phyloP scores from a whole-genome alignment of 768 basidiomycete genomes.

The Phallus indusiatus region DNA sequence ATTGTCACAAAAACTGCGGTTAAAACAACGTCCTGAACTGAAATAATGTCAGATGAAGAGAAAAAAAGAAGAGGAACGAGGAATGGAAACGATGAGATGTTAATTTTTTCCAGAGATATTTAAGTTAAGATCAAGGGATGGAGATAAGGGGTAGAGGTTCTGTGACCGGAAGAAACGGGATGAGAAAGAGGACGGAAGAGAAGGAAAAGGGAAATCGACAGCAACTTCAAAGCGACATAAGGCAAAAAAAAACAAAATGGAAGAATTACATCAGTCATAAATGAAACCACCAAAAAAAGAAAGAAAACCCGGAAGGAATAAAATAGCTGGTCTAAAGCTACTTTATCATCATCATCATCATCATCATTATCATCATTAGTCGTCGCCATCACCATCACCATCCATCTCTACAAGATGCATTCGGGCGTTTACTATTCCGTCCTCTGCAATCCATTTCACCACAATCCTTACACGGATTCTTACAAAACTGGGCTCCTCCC shows the following conservation, averaged over 20 bases:
- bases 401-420: slow-evolving; percentile 58
- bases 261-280: background rate
- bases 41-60: no score
- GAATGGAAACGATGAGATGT: background rate
- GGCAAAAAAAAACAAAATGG: background rate
- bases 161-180: background rate
- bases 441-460: slow-evolving; percentile 73
- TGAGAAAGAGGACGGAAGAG: background rate
- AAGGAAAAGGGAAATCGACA: background rate
- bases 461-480: slow-evolving; percentile 72
- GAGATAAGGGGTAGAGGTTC: background rate
- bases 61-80: no score
- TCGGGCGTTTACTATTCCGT: slow-evolving; percentile 67
- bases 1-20: no score
- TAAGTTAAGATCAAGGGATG: background rate
- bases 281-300: background rate
- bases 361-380: slow-evolving; percentile 1
- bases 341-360: background rate
- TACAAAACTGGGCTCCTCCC: slow-evolving; percentile 65
- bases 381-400: slow-evolving; percentile 1
- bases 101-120: background rate
- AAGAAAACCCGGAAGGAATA: background rate
- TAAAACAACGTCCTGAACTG: no score
- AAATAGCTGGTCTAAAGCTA: background rate
- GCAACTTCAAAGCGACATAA: background rate